These are phyloP conservation scores for Scleroderma bovista DNA, from an alignment of 768 basidiomycete genomes.

Conservation along the genomic window DNA sequence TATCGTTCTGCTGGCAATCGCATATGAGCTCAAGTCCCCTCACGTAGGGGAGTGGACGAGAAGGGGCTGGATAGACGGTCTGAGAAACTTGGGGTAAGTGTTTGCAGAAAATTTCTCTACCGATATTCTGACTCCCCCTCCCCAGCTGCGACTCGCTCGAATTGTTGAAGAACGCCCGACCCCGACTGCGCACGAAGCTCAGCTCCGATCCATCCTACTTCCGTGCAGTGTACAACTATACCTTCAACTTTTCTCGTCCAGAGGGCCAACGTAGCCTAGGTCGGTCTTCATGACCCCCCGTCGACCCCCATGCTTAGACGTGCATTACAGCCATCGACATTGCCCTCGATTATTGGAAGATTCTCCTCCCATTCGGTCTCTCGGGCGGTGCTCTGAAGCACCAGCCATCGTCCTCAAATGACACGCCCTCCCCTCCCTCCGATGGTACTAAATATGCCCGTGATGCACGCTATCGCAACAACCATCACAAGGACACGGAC, in stretches of 20 bases:
- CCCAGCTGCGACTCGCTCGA: slow-evolving; percentile 60
- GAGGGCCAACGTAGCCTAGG: slow-evolving; percentile 80
- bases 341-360: slow-evolving; percentile 70
- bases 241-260: slow-evolving; percentile 72
- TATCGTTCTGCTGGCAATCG: slow-evolving; percentile 75
- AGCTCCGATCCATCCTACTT: slow-evolving; percentile 67
- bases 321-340: slow-evolving; percentile 50
- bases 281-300: slow-evolving; percentile 33
- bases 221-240: slow-evolving; percentile 69
- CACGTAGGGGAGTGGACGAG: slow-evolving; percentile 65
- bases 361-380: slow-evolving; percentile 73
- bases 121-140: background rate
- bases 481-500: background rate
- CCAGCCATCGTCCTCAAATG: no score
- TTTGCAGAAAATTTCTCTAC: slow-evolving; percentile 1
- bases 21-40: slow-evolving; percentile 76
- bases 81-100: slow-evolving; percentile 66
- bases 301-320: background rate
- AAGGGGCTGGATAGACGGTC: slow-evolving; percentile 75
- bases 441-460: background rate
- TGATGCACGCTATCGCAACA: background rate
- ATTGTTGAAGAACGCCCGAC: slow-evolving; percentile 53
- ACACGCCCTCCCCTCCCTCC: background rate
- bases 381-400: slow-evolving; percentile 58
- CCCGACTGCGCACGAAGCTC: slow-evolving; percentile 52